Evolutionary conservation across 164 flowering plant genomes (phyloP).

Genomic region (Vitis cinerea): DNA sequence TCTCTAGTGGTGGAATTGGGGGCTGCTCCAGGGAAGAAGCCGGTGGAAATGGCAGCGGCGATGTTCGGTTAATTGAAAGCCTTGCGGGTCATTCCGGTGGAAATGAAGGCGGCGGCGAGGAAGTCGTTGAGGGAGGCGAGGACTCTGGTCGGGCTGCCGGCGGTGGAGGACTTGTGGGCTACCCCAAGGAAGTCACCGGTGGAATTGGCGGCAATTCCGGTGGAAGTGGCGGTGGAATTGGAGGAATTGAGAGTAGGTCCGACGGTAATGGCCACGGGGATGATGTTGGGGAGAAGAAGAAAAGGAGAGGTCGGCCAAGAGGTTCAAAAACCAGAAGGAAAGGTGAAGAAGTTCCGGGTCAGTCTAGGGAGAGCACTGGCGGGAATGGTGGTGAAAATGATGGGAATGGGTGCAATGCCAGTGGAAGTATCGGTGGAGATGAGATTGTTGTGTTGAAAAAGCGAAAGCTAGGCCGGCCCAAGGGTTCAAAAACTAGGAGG

Average conservation of each 20-base stretch:
- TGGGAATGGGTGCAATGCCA: neutral
- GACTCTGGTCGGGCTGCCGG: neutral
- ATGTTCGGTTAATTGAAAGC: neutral
- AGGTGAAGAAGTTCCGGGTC: neutral
- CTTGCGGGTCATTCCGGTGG: neutral
- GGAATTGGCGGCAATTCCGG: neutral
- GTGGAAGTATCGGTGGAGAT: constrained; percentile 5
- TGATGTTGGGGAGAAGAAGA: neutral
- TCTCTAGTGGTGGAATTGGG: no score
- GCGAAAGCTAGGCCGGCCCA: constrained; percentile 13
- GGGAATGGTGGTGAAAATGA: neutral
- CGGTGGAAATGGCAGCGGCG: no score
- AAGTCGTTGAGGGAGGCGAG: no score
- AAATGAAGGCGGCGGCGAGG: neutral
- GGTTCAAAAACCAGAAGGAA: constrained; percentile 24
- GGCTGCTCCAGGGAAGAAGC: no score
- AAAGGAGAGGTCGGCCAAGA: constrained; percentile 17
- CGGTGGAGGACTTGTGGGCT: neutral
- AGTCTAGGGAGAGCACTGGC: neutral
- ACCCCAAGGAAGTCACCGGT: neutral
- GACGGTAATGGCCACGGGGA: neutral
- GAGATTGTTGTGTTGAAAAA: neutral
- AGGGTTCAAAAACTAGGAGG: constrained; percentile 24
- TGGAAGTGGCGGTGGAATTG: no score
- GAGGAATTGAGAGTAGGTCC: no score